These are phyloP conservation scores for Penicillium alfredii DNA, from an alignment of 495 filamentous ascomycete species.

Conservation along the genomic window DNA sequence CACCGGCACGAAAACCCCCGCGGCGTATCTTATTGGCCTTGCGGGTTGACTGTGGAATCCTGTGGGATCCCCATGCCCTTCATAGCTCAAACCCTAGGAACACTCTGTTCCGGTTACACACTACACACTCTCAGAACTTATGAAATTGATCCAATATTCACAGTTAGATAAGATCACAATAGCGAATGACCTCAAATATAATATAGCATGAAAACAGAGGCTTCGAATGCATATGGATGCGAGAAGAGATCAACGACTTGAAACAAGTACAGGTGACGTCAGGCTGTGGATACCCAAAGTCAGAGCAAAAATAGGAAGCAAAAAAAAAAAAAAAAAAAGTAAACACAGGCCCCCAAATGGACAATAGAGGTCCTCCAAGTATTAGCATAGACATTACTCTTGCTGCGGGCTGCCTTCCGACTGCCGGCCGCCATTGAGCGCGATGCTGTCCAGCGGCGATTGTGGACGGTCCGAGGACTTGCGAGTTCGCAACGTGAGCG, in stretches of 20 bases:
- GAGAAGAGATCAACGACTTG: constrained; percentile 1
- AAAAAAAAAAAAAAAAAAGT: constrained; percentile 5
- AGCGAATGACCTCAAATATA: too few relatives aligned
- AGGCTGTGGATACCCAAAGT: too few relatives aligned
- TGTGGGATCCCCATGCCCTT: too few relatives aligned
- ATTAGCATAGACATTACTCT: constrained; percentile 6
- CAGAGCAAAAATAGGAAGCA: background rate
- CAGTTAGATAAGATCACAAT: too few relatives aligned
- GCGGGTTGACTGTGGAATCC: too few relatives aligned
- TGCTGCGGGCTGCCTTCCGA: constrained; percentile 9
- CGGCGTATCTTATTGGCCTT: constrained; percentile 7
- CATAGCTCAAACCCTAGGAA: too few relatives aligned
- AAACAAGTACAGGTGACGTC: constrained; percentile 11
- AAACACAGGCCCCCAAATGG: constrained; percentile 15
- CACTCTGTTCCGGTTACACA: too few relatives aligned
- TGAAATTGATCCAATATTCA: too few relatives aligned
- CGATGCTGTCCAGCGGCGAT: constrained; percentile 39
- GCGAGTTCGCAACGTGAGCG: constrained; percentile 65
- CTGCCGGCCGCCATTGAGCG: constrained; percentile 25
- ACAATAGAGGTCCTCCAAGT: constrained; percentile 5
- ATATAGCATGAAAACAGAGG: constrained; percentile 4
- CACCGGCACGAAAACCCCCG: constrained; percentile 13
- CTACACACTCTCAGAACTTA: too few relatives aligned
- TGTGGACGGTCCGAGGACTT: constrained; percentile 32
- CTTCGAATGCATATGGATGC: constrained; percentile 19